Evolutionary conservation across 2,329 filamentous ascomycete genomes (phyloP), one percentile per base, ranked within the genome.

Genomic region (Trichophyton simii): DNA sequence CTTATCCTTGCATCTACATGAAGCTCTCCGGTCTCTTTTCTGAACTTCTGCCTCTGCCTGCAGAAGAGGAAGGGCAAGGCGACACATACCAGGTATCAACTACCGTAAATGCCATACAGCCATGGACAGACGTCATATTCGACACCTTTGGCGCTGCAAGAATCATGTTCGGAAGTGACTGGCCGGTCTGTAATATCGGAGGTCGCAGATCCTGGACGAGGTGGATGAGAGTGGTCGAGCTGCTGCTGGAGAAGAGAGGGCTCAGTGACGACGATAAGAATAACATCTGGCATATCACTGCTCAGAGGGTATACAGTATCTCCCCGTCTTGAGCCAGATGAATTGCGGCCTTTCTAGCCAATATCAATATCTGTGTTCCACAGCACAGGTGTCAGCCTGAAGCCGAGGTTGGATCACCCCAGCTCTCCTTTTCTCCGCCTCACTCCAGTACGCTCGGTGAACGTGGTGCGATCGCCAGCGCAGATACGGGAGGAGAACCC

Each of bases 141-240:
- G 81, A 84, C 31, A 81, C 82, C 0, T 96, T 96, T 69, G 85
- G 87, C 1, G 76, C 87, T 0, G 71, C 78, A 22, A 81, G 89
- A 65, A 81, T 94, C 70, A 91, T 97, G 86, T 96, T 94, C 73
- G 91, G 87, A 25, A 91, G 87, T 65, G 91, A 96, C 73, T 97
- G 92, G 92, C 91, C 92, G 1, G 87, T 96, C 0, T 95, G 90
- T 75, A 91, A 89, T 64, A 76, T 89, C 38, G 82, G 83, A 0
- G 82, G 81, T 1, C 80, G 80, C 0, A 75, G 73, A 0, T 85
- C 88, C 36, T 96, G 91, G 90, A 75, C 77, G 41, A 82, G 86
- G 67, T 96, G 91, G 91, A 82, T 78, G 65, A 78, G 78, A 20
- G 78, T 94, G 1, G 87, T 95, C 18, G 83, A 86, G 64, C 78